A percentile compares a stretch with the other conserved stretches of the same genome.
These are phyloP conservation scores for Aspergillus puulaauensis DNA, from an alignment of 2,329 filamentous ascomycete species.

Conservation along the genomic window DNA sequence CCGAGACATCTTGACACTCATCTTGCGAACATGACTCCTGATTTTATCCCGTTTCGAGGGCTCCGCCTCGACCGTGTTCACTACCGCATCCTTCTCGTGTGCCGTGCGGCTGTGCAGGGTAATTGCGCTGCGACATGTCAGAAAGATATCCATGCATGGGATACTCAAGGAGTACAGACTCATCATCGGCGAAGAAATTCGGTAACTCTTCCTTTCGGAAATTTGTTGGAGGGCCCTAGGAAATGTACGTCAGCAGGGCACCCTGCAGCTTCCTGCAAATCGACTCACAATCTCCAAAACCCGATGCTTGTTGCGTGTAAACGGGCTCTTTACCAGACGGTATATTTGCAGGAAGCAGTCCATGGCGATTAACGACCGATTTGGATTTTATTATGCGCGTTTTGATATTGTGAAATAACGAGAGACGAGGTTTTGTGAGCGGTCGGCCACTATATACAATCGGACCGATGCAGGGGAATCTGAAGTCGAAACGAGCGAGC, in stretches of 20 bases:
- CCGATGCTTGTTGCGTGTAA: slow-evolving; percentile 28
- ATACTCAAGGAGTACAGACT: slow-evolving; percentile 30
- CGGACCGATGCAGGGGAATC: slow-evolving; percentile 11
- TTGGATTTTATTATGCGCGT: background rate
- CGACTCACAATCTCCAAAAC: slow-evolving; percentile 38
- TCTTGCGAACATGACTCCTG: slow-evolving; percentile 28
- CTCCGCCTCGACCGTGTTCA: slow-evolving; percentile 25
- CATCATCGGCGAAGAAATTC: slow-evolving; percentile 39
- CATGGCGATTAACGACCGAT: slow-evolving; percentile 20
- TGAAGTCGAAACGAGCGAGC: slow-evolving; percentile 3
- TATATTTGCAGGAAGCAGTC: slow-evolving; percentile 38
- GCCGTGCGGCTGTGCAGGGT: slow-evolving; percentile 33
- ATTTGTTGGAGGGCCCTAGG: slow-evolving; percentile 42
- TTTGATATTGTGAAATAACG: slow-evolving; percentile 6
- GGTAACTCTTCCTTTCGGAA: slow-evolving; percentile 44
- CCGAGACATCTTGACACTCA: slow-evolving; percentile 27
- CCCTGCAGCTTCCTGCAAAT: background rate
- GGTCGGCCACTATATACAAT: slow-evolving; percentile 14
- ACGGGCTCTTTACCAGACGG: slow-evolving; percentile 34
- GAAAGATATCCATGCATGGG: slow-evolving; percentile 15
- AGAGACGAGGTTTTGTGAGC: background rate
- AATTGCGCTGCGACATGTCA: slow-evolving; percentile 34
- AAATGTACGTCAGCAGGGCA: background rate
- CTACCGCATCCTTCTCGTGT: slow-evolving; percentile 30
- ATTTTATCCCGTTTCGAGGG: slow-evolving; percentile 30